These are phyloP conservation scores for Komagataella mondaviorum DNA, from an alignment of 805 yeast genomes.

Conservation along the genomic window DNA sequence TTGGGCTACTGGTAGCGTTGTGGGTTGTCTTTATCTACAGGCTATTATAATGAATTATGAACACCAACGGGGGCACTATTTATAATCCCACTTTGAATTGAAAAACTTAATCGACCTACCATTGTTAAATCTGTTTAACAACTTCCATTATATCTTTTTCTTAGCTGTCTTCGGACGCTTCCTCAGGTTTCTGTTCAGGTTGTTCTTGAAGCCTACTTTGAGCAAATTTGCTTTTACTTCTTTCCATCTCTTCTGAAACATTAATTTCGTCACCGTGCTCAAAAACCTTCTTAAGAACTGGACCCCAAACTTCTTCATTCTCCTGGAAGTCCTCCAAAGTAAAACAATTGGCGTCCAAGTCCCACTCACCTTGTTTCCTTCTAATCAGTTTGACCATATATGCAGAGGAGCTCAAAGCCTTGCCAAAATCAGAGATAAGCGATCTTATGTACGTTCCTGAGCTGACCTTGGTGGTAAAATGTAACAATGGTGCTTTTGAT, in stretches of 20 bases:
- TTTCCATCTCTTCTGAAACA: constrained; percentile 23
- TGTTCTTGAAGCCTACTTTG: not conserved
- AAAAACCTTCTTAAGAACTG: constrained; percentile 42
- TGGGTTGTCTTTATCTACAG: not conserved
- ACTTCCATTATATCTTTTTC: constrained; percentile 2
- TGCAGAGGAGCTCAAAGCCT: constrained; percentile 66
- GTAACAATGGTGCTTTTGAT: constrained; percentile 53
- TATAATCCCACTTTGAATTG: not conserved
- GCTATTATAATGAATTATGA: not conserved
- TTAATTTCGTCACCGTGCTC: constrained; percentile 25
- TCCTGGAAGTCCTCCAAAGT: constrained; percentile 51
- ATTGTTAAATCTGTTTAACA: not conserved
- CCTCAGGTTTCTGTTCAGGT: not conserved
- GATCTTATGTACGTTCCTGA: constrained; percentile 95
- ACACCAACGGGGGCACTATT: not conserved
- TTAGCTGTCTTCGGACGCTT: constrained; percentile 4
- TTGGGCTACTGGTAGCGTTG: not conserved
- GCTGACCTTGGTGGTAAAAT: constrained; percentile 67
- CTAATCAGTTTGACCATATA: constrained; percentile 81
- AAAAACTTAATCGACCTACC: not conserved
- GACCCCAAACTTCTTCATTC: constrained; percentile 57
- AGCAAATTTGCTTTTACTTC: constrained; percentile 13
- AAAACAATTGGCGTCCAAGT: constrained; percentile 55
- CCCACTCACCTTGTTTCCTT: constrained; percentile 75
- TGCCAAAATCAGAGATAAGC: constrained; percentile 77